phyloP scores from a whole-genome alignment of 176 grass and related monocot species.

The Echinochloa phyllopogon region DNA sequence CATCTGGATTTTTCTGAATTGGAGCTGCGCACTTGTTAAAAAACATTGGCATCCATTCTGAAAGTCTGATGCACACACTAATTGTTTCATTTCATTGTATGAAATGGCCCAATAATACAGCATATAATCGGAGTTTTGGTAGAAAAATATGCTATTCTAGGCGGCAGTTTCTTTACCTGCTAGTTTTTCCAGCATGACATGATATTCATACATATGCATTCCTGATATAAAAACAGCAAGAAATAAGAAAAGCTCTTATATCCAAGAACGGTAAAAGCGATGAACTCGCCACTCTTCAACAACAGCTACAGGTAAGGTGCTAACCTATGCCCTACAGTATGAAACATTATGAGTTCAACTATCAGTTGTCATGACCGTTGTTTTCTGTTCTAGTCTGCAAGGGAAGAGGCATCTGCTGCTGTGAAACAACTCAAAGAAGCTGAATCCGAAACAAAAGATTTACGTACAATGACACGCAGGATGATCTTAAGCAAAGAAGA shows the following conservation, averaged over 20 bases:
- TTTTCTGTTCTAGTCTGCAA: constrained; percentile 65
- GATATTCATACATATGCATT: constrained; percentile 36
- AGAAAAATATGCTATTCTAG: not conserved
- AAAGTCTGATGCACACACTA: constrained; percentile 7
- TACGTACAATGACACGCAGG: constrained; percentile 80
- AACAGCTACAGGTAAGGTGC: constrained; percentile 74
- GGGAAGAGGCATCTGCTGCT: constrained; percentile 52
- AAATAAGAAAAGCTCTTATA: constrained; percentile 75
- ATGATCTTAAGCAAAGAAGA: constrained; percentile 94
- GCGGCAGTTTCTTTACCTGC: not conserved
- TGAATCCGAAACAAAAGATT: constrained; percentile 74
- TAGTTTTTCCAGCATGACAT: constrained; percentile 14
- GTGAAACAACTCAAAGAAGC: constrained; percentile 67
- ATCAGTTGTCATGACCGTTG: constrained; percentile 26
- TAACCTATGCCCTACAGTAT: constrained; percentile 23
- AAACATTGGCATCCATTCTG: constrained; percentile 14
- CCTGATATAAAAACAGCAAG: constrained; percentile 66
- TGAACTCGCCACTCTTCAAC: constrained; percentile 67
- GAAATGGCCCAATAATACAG: too few relatives aligned
- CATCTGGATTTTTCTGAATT: not conserved
- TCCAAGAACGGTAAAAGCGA: constrained; percentile 77
- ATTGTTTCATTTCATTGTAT: constrained; percentile 10
- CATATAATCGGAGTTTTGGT: not conserved
- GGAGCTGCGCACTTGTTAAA: not conserved
- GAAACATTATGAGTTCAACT: constrained; percentile 19